These are phyloP conservation scores for Kodamaea sp. DNA, from an alignment of 1,139 yeast genomes.

Conservation along the genomic window DNA sequence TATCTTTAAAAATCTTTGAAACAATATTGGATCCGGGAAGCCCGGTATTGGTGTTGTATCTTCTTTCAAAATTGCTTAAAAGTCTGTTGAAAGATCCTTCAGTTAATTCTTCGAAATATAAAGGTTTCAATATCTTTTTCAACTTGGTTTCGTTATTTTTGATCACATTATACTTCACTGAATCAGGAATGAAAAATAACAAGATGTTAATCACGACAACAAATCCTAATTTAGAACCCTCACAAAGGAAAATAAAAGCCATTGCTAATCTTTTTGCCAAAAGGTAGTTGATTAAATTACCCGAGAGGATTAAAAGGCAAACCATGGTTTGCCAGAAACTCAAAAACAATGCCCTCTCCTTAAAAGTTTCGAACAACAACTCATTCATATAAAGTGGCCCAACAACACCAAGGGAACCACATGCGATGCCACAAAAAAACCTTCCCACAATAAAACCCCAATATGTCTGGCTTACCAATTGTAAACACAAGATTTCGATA, in stretches of 20 bases:
- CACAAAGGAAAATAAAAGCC: conserved; percentile 5
- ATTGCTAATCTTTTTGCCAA: neutral
- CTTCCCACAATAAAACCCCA: conserved; percentile 22
- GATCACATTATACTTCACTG: conserved; percentile 8
- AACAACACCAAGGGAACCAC: conserved; percentile 26
- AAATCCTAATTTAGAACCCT: conserved; percentile 10
- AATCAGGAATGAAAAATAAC: conserved; percentile 12
- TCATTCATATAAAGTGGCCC: conserved; percentile 28
- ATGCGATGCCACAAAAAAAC: conserved; percentile 22
- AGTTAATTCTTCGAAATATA: neutral
- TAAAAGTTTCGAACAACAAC: conserved; percentile 12
- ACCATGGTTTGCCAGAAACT: conserved; percentile 24
- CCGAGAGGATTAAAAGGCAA: conserved; percentile 22
- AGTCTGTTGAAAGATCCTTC: conserved; percentile 1
- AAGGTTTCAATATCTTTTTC: neutral
- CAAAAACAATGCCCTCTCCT: conserved; percentile 18
- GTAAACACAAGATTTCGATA: conserved; percentile 12
- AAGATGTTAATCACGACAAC: conserved; percentile 7
- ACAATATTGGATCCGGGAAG: too few species aligned
- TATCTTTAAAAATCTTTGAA: neutral
- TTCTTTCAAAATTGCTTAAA: neutral
- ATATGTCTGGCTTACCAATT: conserved; percentile 1
- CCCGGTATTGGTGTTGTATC: too few species aligned
- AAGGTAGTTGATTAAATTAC: conserved; percentile 14
- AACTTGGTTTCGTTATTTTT: neutral